Conservation (phyloP, 176 grass and related monocot genomes). For the Carex littledalei region DNA sequence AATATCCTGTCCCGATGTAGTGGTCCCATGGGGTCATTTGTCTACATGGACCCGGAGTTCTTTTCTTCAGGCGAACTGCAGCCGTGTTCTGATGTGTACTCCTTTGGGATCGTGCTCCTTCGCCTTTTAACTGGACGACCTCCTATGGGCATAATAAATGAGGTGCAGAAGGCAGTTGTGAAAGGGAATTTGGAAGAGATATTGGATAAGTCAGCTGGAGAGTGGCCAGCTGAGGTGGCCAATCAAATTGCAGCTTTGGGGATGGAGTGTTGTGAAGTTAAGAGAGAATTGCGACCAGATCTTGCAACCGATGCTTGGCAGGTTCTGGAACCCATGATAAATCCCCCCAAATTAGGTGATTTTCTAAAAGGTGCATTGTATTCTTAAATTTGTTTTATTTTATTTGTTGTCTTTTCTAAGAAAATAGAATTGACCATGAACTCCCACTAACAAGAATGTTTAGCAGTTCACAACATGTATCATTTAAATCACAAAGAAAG, state of each 20-base stretch:
- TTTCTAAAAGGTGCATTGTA: not conserved
- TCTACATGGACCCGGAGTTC: constrained; percentile 77
- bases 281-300: constrained; percentile 49
- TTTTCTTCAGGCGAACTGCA: constrained; percentile 59
- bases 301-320: constrained; percentile 18
- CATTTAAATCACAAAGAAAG: not conserved
- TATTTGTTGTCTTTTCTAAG: not conserved
- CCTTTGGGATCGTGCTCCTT: constrained; percentile 64
- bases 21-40: constrained; percentile 66
- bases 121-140: constrained; percentile 58
- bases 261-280: constrained; percentile 57
- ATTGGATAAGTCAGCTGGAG: constrained; percentile 57
- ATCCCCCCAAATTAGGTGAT: not conserved
- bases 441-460: not conserved
- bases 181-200: constrained; percentile 45
- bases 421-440: not conserved
- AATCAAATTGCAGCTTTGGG: constrained; percentile 51
- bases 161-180: constrained; percentile 47
- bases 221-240: constrained; percentile 44
- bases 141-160: constrained; percentile 51
- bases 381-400: not conserved
- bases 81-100: constrained; percentile 57
- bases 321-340: constrained; percentile 19
- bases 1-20: constrained; percentile 63
- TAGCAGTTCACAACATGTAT: not conserved